phyloP scores from a whole-genome alignment of 202 grass and related monocot species.

The Setaria italica region DNA sequence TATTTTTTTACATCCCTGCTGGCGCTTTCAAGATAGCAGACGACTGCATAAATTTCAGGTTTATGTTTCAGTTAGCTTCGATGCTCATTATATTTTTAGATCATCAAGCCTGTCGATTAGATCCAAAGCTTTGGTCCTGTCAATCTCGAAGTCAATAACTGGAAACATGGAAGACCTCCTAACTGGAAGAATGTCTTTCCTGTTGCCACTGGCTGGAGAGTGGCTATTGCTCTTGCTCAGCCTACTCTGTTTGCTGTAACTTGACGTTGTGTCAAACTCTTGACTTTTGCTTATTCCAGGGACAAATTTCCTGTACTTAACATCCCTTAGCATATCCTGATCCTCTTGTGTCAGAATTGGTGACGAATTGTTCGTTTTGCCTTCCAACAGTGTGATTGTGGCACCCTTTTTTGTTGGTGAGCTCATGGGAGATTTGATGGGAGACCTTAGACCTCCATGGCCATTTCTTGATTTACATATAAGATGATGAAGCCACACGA shows the following conservation, averaged over 20 bases:
- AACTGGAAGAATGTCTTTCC: slow-evolving; percentile 50
- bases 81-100: slow-evolving; percentile 58
- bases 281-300: slow-evolving; percentile 96
- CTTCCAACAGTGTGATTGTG: slow-evolving; percentile 28
- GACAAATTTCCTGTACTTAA: slow-evolving; percentile 74
- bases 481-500: slow-evolving; percentile 92
- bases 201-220: slow-evolving; percentile 63
- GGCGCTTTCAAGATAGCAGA: slow-evolving; percentile 29
- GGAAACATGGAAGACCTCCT: slow-evolving; percentile 71
- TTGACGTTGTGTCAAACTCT: slow-evolving; percentile 74
- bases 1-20: slow-evolving; percentile 11
- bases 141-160: slow-evolving; percentile 82
- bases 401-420: slow-evolving; percentile 60
- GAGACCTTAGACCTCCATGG: slow-evolving; percentile 72
- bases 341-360: slow-evolving; percentile 77
- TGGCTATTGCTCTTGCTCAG: slow-evolving; percentile 95
- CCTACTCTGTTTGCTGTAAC: slow-evolving; percentile 65
- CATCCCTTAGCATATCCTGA: slow-evolving; percentile 81
- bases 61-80: slow-evolving; percentile 36
- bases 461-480: slow-evolving; percentile 67
- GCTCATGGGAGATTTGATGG: slow-evolving; percentile 83
- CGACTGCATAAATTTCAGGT: slow-evolving; percentile 35
- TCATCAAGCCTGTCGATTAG: slow-evolving; percentile 84
- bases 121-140: slow-evolving; percentile 88
- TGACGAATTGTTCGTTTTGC: slow-evolving; percentile 47